Evolutionary conservation across 768 basidiomycete species (phyloP).

Genomic region (Hortiboletus flavorubellus): DNA sequence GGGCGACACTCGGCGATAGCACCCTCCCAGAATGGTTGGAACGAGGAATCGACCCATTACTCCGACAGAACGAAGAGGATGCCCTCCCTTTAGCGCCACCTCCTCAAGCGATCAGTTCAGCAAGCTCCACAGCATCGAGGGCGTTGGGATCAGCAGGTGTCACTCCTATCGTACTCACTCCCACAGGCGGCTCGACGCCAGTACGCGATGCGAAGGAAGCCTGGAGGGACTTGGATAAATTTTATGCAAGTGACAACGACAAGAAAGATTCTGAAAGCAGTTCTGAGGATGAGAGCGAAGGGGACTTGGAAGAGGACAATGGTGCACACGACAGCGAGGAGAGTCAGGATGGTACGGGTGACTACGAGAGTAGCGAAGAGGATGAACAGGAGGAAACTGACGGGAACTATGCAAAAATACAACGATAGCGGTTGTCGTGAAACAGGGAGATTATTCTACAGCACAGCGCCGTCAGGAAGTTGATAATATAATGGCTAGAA

Average conservation of each 20-base stretch:
- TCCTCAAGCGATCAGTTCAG: conserved; percentile 42
- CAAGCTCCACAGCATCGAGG: conserved; percentile 25
- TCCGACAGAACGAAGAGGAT: conserved; percentile 71
- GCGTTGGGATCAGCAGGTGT: conserved; percentile 29
- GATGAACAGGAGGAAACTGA: conserved; percentile 19
- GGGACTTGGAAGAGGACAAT: conserved; percentile 24
- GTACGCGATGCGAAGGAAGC: conserved; percentile 44
- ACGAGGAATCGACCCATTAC: conserved; percentile 70
- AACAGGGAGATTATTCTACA: conserved; percentile 24
- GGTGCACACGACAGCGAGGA: conserved; percentile 28
- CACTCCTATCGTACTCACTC: conserved; percentile 57
- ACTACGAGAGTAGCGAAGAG: conserved; percentile 16
- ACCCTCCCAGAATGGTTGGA: conserved; percentile 85
- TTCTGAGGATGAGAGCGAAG: conserved; percentile 35
- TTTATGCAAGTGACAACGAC: conserved; percentile 53
- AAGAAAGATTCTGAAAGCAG: conserved; percentile 33
- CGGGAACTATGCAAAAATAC: conserved; percentile 9
- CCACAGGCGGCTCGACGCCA: conserved; percentile 45
- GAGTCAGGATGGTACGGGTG: conserved; percentile 26
- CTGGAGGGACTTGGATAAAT: conserved; percentile 66
- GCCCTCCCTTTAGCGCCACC: conserved; percentile 27
- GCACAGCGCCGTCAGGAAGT: conserved; percentile 42
- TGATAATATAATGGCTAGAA: conserved; percentile 52
- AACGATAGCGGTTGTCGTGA: conserved; percentile 9
- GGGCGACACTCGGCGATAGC: conserved; percentile 39